Evolutionary conservation across 257 asterid species (phyloP).

Genomic region (Solanum peruvianum): DNA sequence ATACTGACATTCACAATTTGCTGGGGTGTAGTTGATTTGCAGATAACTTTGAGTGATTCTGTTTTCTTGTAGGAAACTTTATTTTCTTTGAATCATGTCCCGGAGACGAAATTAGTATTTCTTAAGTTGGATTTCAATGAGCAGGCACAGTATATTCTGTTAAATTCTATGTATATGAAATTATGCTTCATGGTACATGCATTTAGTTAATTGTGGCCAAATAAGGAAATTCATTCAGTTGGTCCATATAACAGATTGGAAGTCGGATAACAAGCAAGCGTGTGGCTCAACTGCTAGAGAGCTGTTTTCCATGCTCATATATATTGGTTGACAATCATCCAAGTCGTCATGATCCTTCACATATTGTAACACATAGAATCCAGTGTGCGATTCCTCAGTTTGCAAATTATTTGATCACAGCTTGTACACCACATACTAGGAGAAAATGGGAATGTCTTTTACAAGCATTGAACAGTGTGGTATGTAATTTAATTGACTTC

Average conservation of each 20-base stretch:
- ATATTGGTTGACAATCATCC: constrained; percentile 86
- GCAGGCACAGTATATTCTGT: background rate
- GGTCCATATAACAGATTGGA: constrained; percentile 53
- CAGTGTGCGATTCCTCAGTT: constrained; percentile 49
- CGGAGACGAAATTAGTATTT: background rate
- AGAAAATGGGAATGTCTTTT: constrained; percentile 41
- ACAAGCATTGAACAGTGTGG: constrained; percentile 61
- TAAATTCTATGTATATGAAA: background rate
- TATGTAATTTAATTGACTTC: constrained; percentile 9
- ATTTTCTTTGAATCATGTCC: background rate
- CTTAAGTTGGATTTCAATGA: background rate
- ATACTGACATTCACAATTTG: background rate
- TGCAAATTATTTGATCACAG: constrained; percentile 38
- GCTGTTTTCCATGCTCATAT: constrained; percentile 56
- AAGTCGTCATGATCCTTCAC: constrained; percentile 92
- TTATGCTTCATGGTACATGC: background rate
- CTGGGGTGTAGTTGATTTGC: background rate
- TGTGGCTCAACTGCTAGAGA: constrained; percentile 67
- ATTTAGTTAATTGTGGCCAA: background rate
- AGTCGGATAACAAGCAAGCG: constrained; percentile 86
- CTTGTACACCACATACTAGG: constrained; percentile 24
- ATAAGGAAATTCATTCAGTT: background rate
- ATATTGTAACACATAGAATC: constrained; percentile 73
- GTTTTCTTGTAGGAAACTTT: background rate
- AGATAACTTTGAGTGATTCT: background rate